Conservation (phyloP, 495 filamentous ascomycete species). For the Astrocystis sublimbata region DNA sequence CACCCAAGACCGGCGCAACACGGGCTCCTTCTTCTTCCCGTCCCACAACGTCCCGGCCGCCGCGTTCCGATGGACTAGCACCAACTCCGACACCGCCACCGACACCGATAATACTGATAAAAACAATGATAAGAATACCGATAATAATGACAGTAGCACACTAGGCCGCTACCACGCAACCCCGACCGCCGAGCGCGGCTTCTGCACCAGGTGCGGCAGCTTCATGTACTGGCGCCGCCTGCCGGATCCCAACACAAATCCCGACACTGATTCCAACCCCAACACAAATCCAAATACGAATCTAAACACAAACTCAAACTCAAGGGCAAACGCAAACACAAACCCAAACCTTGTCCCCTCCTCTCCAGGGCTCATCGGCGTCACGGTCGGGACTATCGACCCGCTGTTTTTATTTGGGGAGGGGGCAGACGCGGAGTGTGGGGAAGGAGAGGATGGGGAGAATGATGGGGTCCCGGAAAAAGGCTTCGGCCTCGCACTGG, state of each 20-base stretch:
- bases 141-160: too few species aligned
- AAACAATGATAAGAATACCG: too few species aligned
- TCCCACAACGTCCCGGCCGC: constrained; percentile 24
- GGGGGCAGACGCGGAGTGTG: constrained; percentile 24
- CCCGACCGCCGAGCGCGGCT: constrained; percentile 33
- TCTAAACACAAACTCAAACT: too few species aligned
- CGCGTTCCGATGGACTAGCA: constrained; percentile 25
- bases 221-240: constrained; percentile 38
- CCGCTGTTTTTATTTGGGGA: constrained; percentile 39
- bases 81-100: constrained; percentile 15
- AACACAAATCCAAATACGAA: too few species aligned
- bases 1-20: constrained; percentile 42
- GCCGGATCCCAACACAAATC: constrained; percentile 6
- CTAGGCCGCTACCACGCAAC: constrained; percentile 35
- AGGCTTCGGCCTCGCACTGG: constrained; percentile 37
- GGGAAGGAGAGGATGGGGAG: too few species aligned
- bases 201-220: constrained; percentile 41
- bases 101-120: too few species aligned
- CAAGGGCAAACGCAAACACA: too few species aligned
- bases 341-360: too few species aligned
- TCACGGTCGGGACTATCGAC: constrained; percentile 40
- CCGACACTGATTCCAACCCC: too few species aligned
- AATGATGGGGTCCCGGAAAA: constrained; percentile 22
- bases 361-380: constrained; percentile 3
- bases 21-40: constrained; percentile 36